These are phyloP conservation scores for Simplicillium aogashimaense DNA, from an alignment of 2,329 filamentous ascomycete genomes.

Conservation along the genomic window DNA sequence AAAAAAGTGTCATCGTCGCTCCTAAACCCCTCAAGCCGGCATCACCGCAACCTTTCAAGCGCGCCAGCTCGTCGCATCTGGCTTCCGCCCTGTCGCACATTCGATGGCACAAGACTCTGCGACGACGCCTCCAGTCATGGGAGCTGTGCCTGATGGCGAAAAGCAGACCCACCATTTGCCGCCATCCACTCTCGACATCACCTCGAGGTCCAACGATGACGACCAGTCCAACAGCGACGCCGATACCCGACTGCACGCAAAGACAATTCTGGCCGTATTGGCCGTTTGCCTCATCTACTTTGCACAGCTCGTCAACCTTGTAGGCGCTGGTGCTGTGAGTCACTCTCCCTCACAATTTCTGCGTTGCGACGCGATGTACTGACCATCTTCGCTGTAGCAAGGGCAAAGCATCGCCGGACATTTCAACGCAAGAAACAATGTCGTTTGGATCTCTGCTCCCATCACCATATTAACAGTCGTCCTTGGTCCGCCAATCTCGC, in stretches of 20 bases:
- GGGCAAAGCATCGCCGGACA: slow-evolving; percentile 18
- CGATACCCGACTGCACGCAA: slow-evolving; percentile 16
- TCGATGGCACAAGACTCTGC: too few species aligned
- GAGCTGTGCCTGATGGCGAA: too few species aligned
- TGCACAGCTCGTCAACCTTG: slow-evolving; percentile 21
- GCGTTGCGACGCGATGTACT: neutral
- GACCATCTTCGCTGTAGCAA: slow-evolving; percentile 15
- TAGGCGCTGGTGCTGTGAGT: slow-evolving; percentile 23
- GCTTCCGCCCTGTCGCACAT: too few species aligned
- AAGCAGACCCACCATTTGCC: too few species aligned
- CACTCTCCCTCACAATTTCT: neutral
- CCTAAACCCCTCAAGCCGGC: too few species aligned
- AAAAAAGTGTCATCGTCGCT: too few species aligned
- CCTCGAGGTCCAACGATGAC: too few species aligned
- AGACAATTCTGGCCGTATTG: slow-evolving; percentile 23
- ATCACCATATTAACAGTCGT: slow-evolving; percentile 27
- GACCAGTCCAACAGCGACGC: too few species aligned
- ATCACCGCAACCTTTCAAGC: too few species aligned
- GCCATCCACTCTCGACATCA: too few species aligned
- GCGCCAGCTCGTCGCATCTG: too few species aligned
- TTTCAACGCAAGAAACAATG: slow-evolving; percentile 12
- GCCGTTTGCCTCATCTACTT: slow-evolving; percentile 25
- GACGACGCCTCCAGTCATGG: too few species aligned
- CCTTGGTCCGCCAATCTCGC: slow-evolving; percentile 23
- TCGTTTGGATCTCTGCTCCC: slow-evolving; percentile 22